phyloP scores from a whole-genome alignment of 371 early-diverging fungal genomes.

The Actinomucor elegans region DNA sequence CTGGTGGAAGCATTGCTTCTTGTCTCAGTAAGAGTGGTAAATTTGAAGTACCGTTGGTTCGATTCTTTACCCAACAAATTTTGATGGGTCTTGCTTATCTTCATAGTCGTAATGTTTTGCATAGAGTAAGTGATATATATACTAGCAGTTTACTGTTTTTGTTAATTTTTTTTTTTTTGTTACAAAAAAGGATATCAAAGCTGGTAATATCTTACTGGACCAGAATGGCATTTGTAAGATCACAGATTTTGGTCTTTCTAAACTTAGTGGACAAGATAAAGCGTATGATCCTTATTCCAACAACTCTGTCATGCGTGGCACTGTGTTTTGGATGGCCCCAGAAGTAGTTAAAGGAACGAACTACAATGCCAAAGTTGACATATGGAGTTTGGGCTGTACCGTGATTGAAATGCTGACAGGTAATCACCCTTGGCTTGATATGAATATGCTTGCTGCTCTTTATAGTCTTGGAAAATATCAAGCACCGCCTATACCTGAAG shows the following conservation, averaged over 20 bases:
- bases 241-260: slow-evolving; percentile 98
- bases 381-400: slow-evolving; percentile 90
- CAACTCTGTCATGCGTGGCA: slow-evolving; percentile 51
- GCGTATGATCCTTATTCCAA: slow-evolving; percentile 51
- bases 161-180: not conserved
- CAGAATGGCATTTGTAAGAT: slow-evolving; percentile 92
- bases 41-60: slow-evolving; percentile 80
- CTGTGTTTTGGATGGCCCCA: slow-evolving; percentile 93
- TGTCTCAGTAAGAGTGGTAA: slow-evolving; percentile 79
- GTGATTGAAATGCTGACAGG: slow-evolving; percentile 96
- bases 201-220: slow-evolving; percentile 91
- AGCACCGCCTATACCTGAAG: slow-evolving; percentile 79
- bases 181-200: slow-evolving; percentile 96
- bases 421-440: slow-evolving; percentile 86
- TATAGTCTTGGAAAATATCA: slow-evolving; percentile 82
- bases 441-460: slow-evolving; percentile 86
- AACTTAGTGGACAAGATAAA: slow-evolving; percentile 64
- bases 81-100: slow-evolving; percentile 93
- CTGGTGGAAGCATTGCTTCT: slow-evolving; percentile 93
- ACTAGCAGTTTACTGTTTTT: not conserved
- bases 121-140: slow-evolving; percentile 61
- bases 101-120: slow-evolving; percentile 92
- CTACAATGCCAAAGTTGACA: slow-evolving; percentile 79
- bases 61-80: slow-evolving; percentile 87
- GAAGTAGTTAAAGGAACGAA: slow-evolving; percentile 84